Evolutionary conservation across 2,329 filamentous ascomycete species (phyloP).

Genomic region (Chaetomium olivaceum): DNA sequence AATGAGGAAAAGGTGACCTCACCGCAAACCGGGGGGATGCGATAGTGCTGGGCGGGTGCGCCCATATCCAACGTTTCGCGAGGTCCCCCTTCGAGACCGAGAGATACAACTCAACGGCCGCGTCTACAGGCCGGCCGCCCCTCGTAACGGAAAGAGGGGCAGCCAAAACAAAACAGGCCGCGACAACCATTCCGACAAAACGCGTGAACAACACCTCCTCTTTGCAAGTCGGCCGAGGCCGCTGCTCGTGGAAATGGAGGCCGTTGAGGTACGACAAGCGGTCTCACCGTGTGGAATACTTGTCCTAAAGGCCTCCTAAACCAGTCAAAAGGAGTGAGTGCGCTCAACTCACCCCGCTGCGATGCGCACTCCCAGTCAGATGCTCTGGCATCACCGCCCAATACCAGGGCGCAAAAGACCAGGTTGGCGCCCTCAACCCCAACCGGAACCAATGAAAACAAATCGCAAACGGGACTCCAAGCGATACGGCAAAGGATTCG

Average conservation of each 20-base stretch:
- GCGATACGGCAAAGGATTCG: constrained; percentile 5
- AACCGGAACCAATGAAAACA: constrained; percentile 6
- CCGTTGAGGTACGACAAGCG: neutral
- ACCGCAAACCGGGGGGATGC: constrained; percentile 16
- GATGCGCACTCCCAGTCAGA: constrained; percentile 2
- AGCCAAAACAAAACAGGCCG: constrained; percentile 17
- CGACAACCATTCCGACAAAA: neutral
- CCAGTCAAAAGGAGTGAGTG: neutral
- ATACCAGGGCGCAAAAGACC: constrained; percentile 1
- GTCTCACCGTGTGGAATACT: neutral
- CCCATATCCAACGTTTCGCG: neutral
- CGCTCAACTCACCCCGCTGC: neutral
- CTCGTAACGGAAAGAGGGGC: constrained; percentile 7
- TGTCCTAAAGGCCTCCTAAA: neutral
- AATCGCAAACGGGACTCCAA: neutral
- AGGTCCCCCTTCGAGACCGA: neutral
- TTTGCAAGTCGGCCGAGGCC: neutral
- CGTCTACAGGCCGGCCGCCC: constrained; percentile 3
- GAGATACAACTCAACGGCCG: constrained; percentile 2
- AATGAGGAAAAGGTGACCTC: constrained; percentile 15
- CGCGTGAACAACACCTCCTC: neutral
- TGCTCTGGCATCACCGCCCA: constrained; percentile 15
- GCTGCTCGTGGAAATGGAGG: neutral
- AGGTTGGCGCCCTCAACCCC: constrained; percentile 7
- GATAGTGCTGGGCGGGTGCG: neutral